Evolutionary conservation across 176 grass and related monocot species (phyloP).

Genomic region (Lolium multiflorum): DNA sequence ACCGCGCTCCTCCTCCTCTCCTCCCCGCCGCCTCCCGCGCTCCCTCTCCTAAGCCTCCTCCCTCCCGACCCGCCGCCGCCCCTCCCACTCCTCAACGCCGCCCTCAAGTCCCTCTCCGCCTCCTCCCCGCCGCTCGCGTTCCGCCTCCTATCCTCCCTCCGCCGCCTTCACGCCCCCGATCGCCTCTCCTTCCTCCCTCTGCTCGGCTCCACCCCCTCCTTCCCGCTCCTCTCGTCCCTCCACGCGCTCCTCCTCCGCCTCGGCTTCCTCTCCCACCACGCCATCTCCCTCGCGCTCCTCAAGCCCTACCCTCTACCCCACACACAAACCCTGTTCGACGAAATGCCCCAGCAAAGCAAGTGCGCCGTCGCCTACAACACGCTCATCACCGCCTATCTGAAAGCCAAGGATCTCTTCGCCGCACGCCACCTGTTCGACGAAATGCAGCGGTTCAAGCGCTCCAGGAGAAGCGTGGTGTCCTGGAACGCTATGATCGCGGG

Average conservation of each 20-base stretch:
- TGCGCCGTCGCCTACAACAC: conserved; percentile 58
- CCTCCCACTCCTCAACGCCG: conserved; percentile 56
- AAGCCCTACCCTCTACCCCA: conserved; percentile 26
- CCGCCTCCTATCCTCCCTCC: conserved; percentile 42
- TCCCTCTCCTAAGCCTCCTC: conserved; percentile 28
- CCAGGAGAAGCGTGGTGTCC: conserved; percentile 57
- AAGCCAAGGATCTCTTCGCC: background rate
- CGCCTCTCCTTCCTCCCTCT: conserved; percentile 46
- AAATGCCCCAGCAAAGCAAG: conserved; percentile 35
- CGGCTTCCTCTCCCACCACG: conserved; percentile 55
- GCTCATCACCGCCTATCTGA: conserved; percentile 34
- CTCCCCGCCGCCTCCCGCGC: conserved; percentile 25
- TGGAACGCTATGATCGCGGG: conserved; percentile 65
- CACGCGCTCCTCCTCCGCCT: conserved; percentile 52
- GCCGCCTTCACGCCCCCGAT: conserved; percentile 36
- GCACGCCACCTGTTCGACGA: conserved; percentile 54
- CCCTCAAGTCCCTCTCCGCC: conserved; percentile 48
- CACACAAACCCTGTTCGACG: conserved; percentile 27
- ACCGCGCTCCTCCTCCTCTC: conserved; percentile 58
- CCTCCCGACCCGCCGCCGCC: conserved; percentile 33
- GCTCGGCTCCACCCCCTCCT: conserved; percentile 39
- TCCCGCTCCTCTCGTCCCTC: conserved; percentile 42
- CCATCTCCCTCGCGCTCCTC: conserved; percentile 52
- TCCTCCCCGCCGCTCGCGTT: conserved; percentile 34
- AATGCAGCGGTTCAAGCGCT: conserved; percentile 48